Evolutionary conservation across 2,329 filamentous ascomycete genomes (phyloP).

Genomic region (Tolypocladium ovalisporum): DNA sequence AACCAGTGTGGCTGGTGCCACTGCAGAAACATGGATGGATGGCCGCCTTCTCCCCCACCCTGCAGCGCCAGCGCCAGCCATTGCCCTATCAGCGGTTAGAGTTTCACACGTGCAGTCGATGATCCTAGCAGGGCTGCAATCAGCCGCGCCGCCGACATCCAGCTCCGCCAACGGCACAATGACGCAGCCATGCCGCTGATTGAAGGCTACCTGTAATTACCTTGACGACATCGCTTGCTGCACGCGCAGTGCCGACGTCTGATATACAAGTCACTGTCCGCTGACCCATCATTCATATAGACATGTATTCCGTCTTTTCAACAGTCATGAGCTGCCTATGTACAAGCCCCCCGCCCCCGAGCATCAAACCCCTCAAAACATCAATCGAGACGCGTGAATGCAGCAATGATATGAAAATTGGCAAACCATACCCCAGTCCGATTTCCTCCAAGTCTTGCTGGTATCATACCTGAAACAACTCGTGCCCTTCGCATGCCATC

Average conservation of each 20-base stretch:
- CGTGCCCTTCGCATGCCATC: conserved; percentile 1
- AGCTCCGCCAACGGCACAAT: background rate
- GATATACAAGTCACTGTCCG: too few relatives aligned
- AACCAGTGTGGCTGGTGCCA: background rate
- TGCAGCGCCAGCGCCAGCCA: background rate
- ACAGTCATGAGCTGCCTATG: background rate
- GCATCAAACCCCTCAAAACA: background rate
- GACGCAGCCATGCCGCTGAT: background rate
- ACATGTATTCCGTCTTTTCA: background rate
- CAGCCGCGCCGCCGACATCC: background rate
- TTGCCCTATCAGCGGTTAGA: conserved; percentile 4
- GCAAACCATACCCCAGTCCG: background rate
- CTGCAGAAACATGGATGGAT: background rate
- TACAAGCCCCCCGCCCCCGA: background rate
- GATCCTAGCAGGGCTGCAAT: too few relatives aligned
- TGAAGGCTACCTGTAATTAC: too few relatives aligned
- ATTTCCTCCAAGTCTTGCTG: conserved; percentile 2
- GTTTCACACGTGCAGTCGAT: conserved; percentile 1
- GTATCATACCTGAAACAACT: conserved; percentile 5
- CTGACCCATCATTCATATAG: background rate
- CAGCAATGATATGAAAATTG: conserved; percentile 2
- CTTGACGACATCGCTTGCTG: too few relatives aligned
- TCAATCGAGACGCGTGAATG: background rate
- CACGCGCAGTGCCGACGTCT: too few relatives aligned
- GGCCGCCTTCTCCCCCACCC: background rate